A percentile compares a stretch with the other conserved stretches of the same genome.
Conservation (phyloP, 768 basidiomycete genomes). For the Trametes meyenii region DNA sequence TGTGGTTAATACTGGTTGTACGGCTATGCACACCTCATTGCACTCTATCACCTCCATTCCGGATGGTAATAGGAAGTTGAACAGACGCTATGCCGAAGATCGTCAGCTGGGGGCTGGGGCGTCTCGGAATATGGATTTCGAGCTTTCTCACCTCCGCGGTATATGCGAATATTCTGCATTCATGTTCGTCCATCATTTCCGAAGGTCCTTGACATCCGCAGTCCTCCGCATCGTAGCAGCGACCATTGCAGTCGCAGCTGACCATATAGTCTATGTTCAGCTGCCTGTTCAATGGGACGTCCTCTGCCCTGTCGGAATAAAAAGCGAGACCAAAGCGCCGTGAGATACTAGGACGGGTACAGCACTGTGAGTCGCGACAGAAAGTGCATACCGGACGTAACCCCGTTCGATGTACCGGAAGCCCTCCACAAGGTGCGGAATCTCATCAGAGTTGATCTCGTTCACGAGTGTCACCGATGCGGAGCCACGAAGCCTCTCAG, state of each 20-base stretch:
- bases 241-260: conserved; percentile 45
- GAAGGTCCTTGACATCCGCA: conserved; percentile 57
- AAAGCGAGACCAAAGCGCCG: conserved; percentile 10
- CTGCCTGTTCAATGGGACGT: conserved; percentile 8
- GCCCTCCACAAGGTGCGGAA: conserved; percentile 44
- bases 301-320: neutral
- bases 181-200: conserved; percentile 37
- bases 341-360: no score
- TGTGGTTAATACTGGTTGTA: neutral
- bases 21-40: conserved; percentile 48
- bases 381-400: conserved; percentile 47
- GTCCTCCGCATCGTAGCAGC: conserved; percentile 35
- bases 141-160: conserved; percentile 34
- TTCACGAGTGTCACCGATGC: conserved; percentile 39
- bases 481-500: conserved; percentile 33
- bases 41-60: conserved; percentile 66
- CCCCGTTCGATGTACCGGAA: conserved; percentile 58
- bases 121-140: neutral
- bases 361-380: no score
- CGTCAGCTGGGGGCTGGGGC: neutral
- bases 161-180: conserved; percentile 46
- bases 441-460: conserved; percentile 38
- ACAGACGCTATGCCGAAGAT: conserved; percentile 46
- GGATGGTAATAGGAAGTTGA: conserved; percentile 43
- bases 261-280: conserved; percentile 40